Base-by-base conservation (phyloP, 768 basidiomycete species). In the Suillus bovinus region DNA sequence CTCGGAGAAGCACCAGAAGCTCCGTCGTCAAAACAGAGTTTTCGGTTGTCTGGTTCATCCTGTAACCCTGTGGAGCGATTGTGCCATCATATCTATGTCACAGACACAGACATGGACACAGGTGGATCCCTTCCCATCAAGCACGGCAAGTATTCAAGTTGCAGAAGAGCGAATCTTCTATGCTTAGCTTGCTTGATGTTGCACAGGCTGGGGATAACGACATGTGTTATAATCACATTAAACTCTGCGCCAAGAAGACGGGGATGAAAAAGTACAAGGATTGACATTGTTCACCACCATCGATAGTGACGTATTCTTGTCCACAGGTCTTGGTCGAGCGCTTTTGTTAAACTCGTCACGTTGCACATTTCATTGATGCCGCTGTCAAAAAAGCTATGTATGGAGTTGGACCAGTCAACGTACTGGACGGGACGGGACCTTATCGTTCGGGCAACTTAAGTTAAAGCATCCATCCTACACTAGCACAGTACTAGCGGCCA, bases 171-270 rank as follows among this genome's bases (percentile, higher is more conserved):
- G 16, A 27, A 55, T 55, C 54, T 13, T 22, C 22, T 17, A 29
- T 49, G 16, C 27, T 49, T 27, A 3, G 7, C 27, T 49, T 2
- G 16, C 8, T 29, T 55, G 54, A 54, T 53, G 50, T 3, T 2
- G 29, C 36, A 38, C 36, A 55, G 54, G 24, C 1, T 55, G 36
- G n/a, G n/a, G n/a, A 29, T 17, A 9, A 36, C 9, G 22, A 27
- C 22, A 56, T 39, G 55, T 38, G 24, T 4, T 56, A 56, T 56
- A 56, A 56, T 56, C 55, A 56, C 52, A 53, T 53, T 54, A 22
- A 54, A 36, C 47, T 27, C 14, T 9, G 22, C 24, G 17, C 22
- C 24, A 24, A 5, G 24, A 1, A 5, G 22, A 56, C 36, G 24
- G 55, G 39, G 55, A 39, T 56, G 24, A 22, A 36, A n/a, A 22